These are phyloP conservation scores for Neurospora sp. DNA, from an alignment of 495 filamentous ascomycete genomes.

Conservation along the genomic window DNA sequence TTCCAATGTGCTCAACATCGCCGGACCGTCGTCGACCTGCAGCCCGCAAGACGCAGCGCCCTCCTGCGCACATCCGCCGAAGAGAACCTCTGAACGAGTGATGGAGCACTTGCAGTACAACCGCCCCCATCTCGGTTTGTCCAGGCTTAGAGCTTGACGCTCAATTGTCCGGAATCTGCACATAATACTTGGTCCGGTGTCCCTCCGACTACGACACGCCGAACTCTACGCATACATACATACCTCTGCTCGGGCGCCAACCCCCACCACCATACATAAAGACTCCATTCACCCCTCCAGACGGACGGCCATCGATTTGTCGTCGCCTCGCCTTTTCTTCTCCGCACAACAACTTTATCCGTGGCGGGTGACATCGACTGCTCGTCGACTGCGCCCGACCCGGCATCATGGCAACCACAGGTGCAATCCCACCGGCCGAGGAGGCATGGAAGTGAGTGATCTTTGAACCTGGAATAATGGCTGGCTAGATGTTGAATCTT, in stretches of 20 bases:
- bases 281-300: neutral
- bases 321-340: neutral
- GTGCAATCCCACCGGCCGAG: conserved; percentile 6
- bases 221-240: neutral
- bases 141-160: neutral
- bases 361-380: neutral
- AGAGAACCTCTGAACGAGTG: conserved; percentile 10
- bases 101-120: conserved; percentile 21
- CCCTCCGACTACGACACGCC: neutral
- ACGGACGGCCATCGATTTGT: neutral
- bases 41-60: conserved; percentile 18
- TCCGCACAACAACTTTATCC: neutral
- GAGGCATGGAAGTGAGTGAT: conserved; percentile 18
- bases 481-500: neutral
- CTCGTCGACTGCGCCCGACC: neutral
- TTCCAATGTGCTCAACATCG: conserved; percentile 21
- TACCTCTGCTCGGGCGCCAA: neutral
- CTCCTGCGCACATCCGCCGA: conserved; percentile 12
- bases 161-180: neutral
- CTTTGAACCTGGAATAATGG: neutral
- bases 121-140: conserved; percentile 1
- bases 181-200: neutral
- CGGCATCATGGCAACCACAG: conserved; percentile 1
- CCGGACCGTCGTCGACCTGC: conserved; percentile 8
- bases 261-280: neutral